Evolutionary conservation across 495 filamentous ascomycete genomes (phyloP).

Genomic region (Penicillium crystallinum): DNA sequence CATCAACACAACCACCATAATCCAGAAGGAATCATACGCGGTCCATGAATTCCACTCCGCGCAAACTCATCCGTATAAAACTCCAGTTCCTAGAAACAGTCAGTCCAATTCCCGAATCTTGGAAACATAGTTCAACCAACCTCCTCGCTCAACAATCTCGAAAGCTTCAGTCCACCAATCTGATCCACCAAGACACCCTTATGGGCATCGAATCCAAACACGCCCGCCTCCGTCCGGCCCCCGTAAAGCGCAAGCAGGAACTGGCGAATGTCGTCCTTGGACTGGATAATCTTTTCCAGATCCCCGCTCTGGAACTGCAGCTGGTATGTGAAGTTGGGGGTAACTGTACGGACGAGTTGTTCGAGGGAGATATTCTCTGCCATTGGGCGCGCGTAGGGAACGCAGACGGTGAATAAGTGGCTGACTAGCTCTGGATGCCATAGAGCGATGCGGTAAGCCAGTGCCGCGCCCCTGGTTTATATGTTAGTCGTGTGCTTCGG

Average conservation of each 20-base stretch:
- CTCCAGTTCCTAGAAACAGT: slow-evolving; percentile 53
- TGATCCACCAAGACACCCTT: slow-evolving; percentile 54
- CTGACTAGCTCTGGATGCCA: slow-evolving; percentile 67
- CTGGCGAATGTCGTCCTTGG: slow-evolving; percentile 53
- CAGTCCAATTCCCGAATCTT: slow-evolving; percentile 9
- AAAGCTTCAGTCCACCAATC: slow-evolving; percentile 43
- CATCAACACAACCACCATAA: neutral
- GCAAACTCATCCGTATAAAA: slow-evolving; percentile 68
- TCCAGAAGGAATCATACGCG: slow-evolving; percentile 45
- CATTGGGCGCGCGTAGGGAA: slow-evolving; percentile 57
- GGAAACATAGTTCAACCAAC: slow-evolving; percentile 30
- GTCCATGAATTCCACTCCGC: slow-evolving; percentile 68
- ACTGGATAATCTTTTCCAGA: slow-evolving; percentile 54
- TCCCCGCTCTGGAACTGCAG: slow-evolving; percentile 64
- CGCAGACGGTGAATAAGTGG: slow-evolving; percentile 73
- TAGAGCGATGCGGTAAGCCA: slow-evolving; percentile 59
- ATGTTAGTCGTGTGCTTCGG: neutral
- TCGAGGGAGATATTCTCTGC: slow-evolving; percentile 47
- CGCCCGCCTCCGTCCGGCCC: slow-evolving; percentile 49
- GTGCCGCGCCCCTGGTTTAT: slow-evolving; percentile 46
- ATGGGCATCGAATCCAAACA: slow-evolving; percentile 47
- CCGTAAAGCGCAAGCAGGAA: slow-evolving; percentile 70
- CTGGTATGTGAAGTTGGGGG: slow-evolving; percentile 82
- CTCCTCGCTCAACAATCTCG: slow-evolving; percentile 55
- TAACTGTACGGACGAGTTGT: slow-evolving; percentile 46